Evolutionary conservation across 2,329 filamentous ascomycete genomes (phyloP).

Genomic region (Fusarium chaquense): DNA sequence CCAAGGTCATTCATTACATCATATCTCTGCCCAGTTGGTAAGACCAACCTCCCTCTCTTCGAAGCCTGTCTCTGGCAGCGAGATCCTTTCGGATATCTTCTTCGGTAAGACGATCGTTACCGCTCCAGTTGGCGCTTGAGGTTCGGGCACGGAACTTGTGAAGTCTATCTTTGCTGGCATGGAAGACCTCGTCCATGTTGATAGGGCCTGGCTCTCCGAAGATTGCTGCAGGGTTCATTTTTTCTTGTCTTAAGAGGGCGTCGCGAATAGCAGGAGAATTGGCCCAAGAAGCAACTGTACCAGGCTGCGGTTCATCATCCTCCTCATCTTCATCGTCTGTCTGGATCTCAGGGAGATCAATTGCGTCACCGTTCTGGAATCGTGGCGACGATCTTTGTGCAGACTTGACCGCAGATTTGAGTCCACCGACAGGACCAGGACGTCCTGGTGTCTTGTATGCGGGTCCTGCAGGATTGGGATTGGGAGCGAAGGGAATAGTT

Average conservation of each 20-base stretch:
- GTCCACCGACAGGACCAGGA: constrained; percentile 56
- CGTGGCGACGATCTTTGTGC: constrained; percentile 78
- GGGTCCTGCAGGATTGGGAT: constrained; percentile 65
- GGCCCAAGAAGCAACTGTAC: constrained; percentile 81
- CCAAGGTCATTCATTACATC: constrained; percentile 48
- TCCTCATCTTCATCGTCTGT: constrained; percentile 95
- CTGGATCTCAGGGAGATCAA: constrained; percentile 93
- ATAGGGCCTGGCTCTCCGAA: constrained; percentile 91
- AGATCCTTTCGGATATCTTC: constrained; percentile 87
- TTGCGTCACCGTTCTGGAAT: constrained; percentile 89
- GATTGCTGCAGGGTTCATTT: constrained; percentile 83
- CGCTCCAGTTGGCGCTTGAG: constrained; percentile 94
- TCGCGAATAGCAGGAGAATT: constrained; percentile 85
- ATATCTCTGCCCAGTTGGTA: constrained; percentile 69
- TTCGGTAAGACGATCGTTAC: constrained; percentile 83
- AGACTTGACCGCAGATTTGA: constrained; percentile 71
- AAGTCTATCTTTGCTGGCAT: constrained; percentile 84
- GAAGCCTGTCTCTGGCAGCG: constrained; percentile 81
- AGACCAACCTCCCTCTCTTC: constrained; percentile 87
- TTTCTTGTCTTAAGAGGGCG: constrained; percentile 84
- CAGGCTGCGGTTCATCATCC: constrained; percentile 67
- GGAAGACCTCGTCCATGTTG: constrained; percentile 97
- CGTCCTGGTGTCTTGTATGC: constrained; percentile 79
- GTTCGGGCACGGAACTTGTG: constrained; percentile 92
- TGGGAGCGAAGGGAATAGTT: constrained; percentile 89